phyloP scores from a whole-genome alignment of 2,329 filamentous ascomycete species.

The Periglandula ipomoeae region DNA sequence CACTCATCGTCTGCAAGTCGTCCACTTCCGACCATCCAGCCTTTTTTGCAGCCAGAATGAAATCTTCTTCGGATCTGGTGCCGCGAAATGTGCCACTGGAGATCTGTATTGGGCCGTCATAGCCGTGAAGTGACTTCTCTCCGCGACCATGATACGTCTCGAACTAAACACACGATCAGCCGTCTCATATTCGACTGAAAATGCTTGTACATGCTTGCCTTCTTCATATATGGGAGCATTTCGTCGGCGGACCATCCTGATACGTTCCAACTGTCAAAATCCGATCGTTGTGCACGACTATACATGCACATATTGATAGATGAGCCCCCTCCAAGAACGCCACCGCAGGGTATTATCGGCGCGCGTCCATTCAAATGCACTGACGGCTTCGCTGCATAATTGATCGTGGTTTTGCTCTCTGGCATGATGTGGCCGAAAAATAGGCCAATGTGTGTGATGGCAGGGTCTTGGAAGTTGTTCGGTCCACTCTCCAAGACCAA shows the following conservation, averaged over 20 bases:
- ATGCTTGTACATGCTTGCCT: too few relatives aligned
- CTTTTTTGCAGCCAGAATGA: constrained; percentile 39
- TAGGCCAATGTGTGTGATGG: constrained; percentile 16
- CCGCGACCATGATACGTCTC: too few relatives aligned
- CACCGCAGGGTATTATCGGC: constrained; percentile 15
- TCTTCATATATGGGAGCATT: constrained; percentile 22
- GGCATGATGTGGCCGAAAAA: constrained; percentile 14
- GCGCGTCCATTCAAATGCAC: constrained; percentile 15
- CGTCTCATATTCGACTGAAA: too few relatives aligned
- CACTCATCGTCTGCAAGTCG: constrained; percentile 43
- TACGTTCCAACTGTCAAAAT: constrained; percentile 25
- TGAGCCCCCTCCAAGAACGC: constrained; percentile 22
- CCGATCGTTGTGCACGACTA: constrained; percentile 20
- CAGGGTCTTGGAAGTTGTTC: constrained; percentile 17
- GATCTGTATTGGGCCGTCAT: constrained; percentile 45
- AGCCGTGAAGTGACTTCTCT: too few relatives aligned
- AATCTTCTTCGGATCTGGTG: constrained; percentile 33
- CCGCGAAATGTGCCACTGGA: constrained; percentile 38
- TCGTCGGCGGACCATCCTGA: constrained; percentile 25
- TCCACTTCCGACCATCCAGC: constrained; percentile 34
- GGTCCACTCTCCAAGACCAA: constrained; percentile 19
- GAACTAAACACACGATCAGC: too few relatives aligned
- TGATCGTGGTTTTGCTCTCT: constrained; percentile 12
- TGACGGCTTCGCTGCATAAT: constrained; percentile 16
- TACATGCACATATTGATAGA: constrained; percentile 26